Percentiles rank a stretch among this genome's conserved stretches.
Evolutionary conservation across 2,329 filamentous ascomycete genomes (phyloP).

Genomic region (Botryotinia globosa): DNA sequence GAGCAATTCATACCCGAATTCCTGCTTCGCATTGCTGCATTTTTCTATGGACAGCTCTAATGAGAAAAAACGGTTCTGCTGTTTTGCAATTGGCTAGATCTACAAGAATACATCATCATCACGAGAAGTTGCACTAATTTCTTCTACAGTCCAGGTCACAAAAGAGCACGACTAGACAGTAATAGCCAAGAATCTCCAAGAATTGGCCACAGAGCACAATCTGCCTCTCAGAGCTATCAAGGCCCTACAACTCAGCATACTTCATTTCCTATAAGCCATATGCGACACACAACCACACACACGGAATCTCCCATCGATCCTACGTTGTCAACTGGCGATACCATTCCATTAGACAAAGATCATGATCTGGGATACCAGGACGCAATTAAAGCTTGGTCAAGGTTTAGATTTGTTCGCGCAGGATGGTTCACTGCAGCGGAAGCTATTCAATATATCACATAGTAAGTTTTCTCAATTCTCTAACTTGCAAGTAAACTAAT

Average conservation of each 20-base stretch:
- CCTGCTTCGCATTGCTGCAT: background rate
- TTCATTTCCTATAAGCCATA: slow-evolving; percentile 28
- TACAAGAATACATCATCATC: background rate
- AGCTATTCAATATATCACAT: slow-evolving; percentile 89
- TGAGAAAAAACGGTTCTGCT: background rate
- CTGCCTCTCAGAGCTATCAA: slow-evolving; percentile 25
- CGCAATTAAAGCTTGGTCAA: slow-evolving; percentile 82
- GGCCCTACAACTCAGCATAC: slow-evolving; percentile 23
- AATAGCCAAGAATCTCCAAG: slow-evolving; percentile 33
- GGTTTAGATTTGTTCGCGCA: slow-evolving; percentile 90
- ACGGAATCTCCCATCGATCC: slow-evolving; percentile 34
- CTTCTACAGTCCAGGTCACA: slow-evolving; percentile 38
- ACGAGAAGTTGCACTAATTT: slow-evolving; percentile 40
- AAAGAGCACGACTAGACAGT: slow-evolving; percentile 32
- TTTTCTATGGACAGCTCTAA: slow-evolving; percentile 37
- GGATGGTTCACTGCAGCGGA: slow-evolving; percentile 96
- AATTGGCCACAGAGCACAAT: slow-evolving; percentile 23
- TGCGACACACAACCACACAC: slow-evolving; percentile 25
- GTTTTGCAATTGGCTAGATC: background rate
- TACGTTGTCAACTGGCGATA: slow-evolving; percentile 27
- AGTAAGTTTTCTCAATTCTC: slow-evolving; percentile 52
- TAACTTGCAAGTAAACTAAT: slow-evolving; percentile 19
- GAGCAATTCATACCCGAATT: slow-evolving; percentile 30
- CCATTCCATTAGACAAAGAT: slow-evolving; percentile 31
- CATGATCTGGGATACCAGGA: slow-evolving; percentile 58